These are phyloP conservation scores for Persicaria tinctoria DNA, from an alignment of 148 eudicot genomes.

Conservation along the genomic window DNA sequence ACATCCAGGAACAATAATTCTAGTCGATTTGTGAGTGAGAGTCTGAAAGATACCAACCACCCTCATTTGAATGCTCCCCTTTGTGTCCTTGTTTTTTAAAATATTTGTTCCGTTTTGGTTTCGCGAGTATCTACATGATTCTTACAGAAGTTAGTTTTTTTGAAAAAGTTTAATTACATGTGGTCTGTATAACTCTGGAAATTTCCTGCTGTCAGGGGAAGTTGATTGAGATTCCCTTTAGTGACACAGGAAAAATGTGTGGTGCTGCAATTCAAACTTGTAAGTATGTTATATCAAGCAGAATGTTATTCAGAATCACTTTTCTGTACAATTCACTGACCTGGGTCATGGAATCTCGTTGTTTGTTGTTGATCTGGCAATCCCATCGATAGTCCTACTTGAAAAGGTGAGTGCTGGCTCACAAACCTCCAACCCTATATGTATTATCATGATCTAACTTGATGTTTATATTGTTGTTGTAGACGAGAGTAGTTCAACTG, in stretches of 20 bases:
- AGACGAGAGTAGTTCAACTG: constrained; percentile 96
- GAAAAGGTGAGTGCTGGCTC: constrained; percentile 57
- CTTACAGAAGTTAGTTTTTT: background rate
- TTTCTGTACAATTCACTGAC: background rate
- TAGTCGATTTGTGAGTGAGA: constrained; percentile 75
- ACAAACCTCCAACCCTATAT: constrained; percentile 8
- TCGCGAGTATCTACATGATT: background rate
- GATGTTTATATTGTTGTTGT: constrained; percentile 27
- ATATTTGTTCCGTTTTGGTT: background rate
- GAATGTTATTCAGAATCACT: background rate
- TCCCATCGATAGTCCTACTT: constrained; percentile 52
- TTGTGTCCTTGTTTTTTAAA: background rate
- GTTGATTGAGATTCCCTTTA: constrained; percentile 81
- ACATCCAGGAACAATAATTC: constrained; percentile 85
- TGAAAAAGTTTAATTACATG: background rate
- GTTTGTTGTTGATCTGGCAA: constrained; percentile 18
- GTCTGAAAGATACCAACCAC: background rate
- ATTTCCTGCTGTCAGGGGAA: constrained; percentile 61
- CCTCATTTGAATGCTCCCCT: background rate
- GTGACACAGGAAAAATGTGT: constrained; percentile 61
- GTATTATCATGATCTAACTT: background rate
- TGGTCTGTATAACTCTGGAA: background rate
- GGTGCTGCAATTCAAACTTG: constrained; percentile 90
- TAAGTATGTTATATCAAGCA: constrained; percentile 32
- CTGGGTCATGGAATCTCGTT: background rate